Conservation (phyloP, 768 basidiomycete genomes). For the Panaeolus papilionaceus region DNA sequence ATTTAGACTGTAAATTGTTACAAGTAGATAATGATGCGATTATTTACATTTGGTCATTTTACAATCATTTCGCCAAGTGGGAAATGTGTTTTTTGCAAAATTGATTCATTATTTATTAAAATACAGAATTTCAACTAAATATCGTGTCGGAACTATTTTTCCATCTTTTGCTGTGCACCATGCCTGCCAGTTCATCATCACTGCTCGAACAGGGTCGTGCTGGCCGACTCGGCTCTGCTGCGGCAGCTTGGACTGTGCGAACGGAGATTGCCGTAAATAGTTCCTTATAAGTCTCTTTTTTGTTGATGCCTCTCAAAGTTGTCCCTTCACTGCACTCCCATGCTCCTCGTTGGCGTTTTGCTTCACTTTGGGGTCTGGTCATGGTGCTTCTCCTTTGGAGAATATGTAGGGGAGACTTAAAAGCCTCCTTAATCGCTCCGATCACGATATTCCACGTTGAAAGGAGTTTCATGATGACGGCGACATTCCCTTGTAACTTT, state of each 20-base stretch:
- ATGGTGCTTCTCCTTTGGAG: constrained; percentile 40
- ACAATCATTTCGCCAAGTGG: no score
- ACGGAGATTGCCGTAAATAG: constrained; percentile 9
- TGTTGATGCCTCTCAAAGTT: constrained; percentile 28
- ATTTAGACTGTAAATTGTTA: no score
- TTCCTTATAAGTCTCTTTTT: constrained; percentile 22
- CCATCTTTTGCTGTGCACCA: no score
- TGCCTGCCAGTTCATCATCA: constrained; percentile 12
- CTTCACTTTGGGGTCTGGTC: constrained; percentile 55
- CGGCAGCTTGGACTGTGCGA: constrained; percentile 1
- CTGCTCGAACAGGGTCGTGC: neutral
- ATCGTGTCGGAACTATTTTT: no score
- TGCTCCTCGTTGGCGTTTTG: constrained; percentile 64
- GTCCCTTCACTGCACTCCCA: constrained; percentile 51
- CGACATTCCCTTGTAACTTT: constrained; percentile 45
- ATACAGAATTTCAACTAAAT: no score
- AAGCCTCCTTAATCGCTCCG: constrained; percentile 86
- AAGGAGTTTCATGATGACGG: constrained; percentile 89
- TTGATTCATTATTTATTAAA: no score
- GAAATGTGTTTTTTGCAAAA: no score
- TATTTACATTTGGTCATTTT: no score
- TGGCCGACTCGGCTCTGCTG: neutral
- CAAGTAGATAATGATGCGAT: no score
- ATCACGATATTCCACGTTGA: constrained; percentile 72
- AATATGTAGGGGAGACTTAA: constrained; percentile 55